A percentile compares a stretch with the other conserved stretches of the same genome.
Conservation (phyloP, 1,284 basidiomycete species). For the Marasmius oreades region DNA sequence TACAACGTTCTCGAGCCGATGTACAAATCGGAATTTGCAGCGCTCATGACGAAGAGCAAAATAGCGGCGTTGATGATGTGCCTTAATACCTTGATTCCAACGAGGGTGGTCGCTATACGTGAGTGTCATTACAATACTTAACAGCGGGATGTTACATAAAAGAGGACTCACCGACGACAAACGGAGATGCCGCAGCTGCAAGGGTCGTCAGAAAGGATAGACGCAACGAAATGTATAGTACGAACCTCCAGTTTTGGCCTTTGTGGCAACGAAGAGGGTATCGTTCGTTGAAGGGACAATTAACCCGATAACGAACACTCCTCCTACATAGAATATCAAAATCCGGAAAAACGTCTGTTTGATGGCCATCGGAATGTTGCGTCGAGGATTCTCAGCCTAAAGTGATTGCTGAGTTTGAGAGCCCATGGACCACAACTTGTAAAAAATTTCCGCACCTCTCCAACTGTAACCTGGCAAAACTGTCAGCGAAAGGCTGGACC, state of each 20-base stretch:
- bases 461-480: constrained; percentile 36
- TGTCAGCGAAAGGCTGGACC: not conserved
- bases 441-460: constrained; percentile 29
- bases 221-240: not conserved
- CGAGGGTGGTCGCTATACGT: constrained; percentile 34
- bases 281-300: constrained; percentile 47
- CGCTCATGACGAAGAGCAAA: constrained; percentile 70
- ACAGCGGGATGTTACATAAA: not conserved
- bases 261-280: constrained; percentile 55
- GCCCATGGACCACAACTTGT: not conserved
- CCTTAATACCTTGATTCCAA: constrained; percentile 69
- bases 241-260: constrained; percentile 49
- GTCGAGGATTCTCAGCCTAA: constrained; percentile 41
- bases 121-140: not conserved
- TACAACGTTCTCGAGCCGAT: constrained; percentile 71
- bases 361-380: constrained; percentile 45
- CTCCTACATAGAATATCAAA: constrained; percentile 67
- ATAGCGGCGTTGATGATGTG: constrained; percentile 63
- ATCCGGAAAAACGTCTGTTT: constrained; percentile 46
- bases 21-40: constrained; percentile 73
- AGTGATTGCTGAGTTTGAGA: constrained; percentile 2
- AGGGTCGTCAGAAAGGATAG: not conserved
- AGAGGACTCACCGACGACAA: constrained; percentile 58
- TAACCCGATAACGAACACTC: constrained; percentile 67
- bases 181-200: constrained; percentile 67